Evolutionary conservation across 2,329 filamentous ascomycete species (phyloP).

Genomic region (Aspergillus tubingensis): DNA sequence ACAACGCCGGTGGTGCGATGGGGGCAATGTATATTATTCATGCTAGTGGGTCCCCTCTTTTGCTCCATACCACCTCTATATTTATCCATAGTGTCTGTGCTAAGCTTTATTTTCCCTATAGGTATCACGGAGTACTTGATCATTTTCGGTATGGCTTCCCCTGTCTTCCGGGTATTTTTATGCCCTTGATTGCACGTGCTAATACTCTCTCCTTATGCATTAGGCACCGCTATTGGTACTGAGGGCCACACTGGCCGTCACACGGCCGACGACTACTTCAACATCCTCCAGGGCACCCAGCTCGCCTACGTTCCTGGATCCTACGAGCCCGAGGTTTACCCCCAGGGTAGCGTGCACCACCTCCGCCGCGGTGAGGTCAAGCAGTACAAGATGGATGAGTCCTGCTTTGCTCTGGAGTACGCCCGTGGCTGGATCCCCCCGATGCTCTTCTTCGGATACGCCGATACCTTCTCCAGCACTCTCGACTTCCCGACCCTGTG

Average conservation of each 20-base stretch:
- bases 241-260: conserved; percentile 87
- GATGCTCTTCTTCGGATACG: conserved; percentile 88
- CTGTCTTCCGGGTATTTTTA: not conserved
- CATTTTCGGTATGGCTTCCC: conserved; percentile 64
- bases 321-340: conserved; percentile 43
- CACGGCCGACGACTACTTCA: conserved; percentile 92
- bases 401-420: conserved; percentile 44
- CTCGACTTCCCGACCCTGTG: conserved; percentile 83
- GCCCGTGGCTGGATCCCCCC: conserved; percentile 79
- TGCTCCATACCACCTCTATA: not conserved
- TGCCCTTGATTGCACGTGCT: not conserved
- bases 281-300: conserved; percentile 65
- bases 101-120: conserved; percentile 12
- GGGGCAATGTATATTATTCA: conserved; percentile 89
- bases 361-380: conserved; percentile 66
- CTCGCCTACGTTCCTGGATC: conserved; percentile 41
- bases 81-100: not conserved
- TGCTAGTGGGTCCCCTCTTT: conserved; percentile 61
- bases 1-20: conserved; percentile 90
- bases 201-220: not conserved
- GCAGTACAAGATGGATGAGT: conserved; percentile 61
- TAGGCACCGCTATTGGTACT: conserved; percentile 60
- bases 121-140: conserved; percentile 84
- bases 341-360: conserved; percentile 41
- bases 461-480: conserved; percentile 77